Evolutionary conservation across 164 flowering plant species (phyloP).

Genomic region (Macadamia integrifolia): DNA sequence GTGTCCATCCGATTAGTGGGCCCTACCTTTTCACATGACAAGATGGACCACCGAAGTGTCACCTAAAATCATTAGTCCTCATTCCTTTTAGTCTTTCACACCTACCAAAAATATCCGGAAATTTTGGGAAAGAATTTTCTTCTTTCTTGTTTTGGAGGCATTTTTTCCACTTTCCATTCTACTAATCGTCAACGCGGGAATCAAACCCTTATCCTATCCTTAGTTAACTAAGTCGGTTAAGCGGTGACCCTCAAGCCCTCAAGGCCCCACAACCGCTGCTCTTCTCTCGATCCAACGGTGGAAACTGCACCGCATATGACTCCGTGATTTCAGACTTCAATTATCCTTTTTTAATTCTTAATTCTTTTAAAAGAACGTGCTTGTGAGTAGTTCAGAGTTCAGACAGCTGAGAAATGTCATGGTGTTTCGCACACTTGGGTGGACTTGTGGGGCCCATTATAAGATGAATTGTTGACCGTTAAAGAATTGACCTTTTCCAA

Average conservation of each 20-base stretch:
- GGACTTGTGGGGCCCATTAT: background rate
- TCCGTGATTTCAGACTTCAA: background rate
- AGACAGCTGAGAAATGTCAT: background rate
- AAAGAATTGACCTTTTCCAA: background rate
- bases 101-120: no score
- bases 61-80: no score
- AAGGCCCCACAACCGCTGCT: background rate
- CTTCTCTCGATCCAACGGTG: background rate
- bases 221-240: background rate
- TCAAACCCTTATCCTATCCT: background rate
- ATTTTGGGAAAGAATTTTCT: no score
- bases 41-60: no score
- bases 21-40: no score
- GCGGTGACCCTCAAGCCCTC: background rate
- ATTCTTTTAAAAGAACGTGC: background rate
- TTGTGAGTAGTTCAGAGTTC: background rate
- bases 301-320: background rate
- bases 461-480: background rate
- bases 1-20: no score
- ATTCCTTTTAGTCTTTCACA: no score
- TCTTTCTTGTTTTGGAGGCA: no score
- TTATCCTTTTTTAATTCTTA: no score
- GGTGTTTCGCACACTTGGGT: background rate
- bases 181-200: background rate
- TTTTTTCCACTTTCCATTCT: no score